Conservation (phyloP, 768 basidiomycete species). For the Imleria badia region DNA sequence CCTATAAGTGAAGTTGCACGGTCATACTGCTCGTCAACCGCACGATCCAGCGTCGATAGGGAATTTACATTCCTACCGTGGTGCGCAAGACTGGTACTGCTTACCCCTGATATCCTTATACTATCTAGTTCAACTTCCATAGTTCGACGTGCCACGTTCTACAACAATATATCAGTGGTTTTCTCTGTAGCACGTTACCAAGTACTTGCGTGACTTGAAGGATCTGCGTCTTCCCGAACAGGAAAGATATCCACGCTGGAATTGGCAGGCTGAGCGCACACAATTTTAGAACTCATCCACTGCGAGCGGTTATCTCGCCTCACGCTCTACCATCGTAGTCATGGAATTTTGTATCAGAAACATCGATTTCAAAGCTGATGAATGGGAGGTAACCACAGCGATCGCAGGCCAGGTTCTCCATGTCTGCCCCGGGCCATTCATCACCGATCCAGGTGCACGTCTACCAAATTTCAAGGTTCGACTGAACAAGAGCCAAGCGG, state of each 20-base stretch:
- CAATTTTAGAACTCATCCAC: neutral
- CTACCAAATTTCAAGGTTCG: conserved; percentile 60
- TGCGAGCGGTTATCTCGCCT: neutral
- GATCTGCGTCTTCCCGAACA: conserved; percentile 7
- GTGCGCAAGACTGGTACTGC: neutral
- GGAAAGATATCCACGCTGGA: conserved; percentile 1
- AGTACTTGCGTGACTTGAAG: neutral
- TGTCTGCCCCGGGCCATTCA: conserved; percentile 27
- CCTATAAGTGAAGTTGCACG: conserved; percentile 23
- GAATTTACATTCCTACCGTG: neutral
- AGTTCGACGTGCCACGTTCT: neutral
- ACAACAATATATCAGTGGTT: neutral
- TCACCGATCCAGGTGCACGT: conserved; percentile 20
- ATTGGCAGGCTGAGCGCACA: neutral
- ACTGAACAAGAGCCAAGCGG: conserved; percentile 48
- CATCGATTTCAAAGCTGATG: conserved; percentile 39
- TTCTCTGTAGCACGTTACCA: neutral
- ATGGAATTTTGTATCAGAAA: conserved; percentile 42
- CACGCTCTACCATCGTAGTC: neutral
- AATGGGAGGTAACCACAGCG: conserved; percentile 56
- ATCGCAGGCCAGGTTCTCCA: conserved; percentile 57
- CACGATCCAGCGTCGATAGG: neutral
- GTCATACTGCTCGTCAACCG: neutral
- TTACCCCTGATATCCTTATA: neutral
- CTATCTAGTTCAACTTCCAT: conserved; percentile 1